These are phyloP conservation scores for Apiospora saccharicola DNA, from an alignment of 2,329 filamentous ascomycete genomes.

Conservation along the genomic window DNA sequence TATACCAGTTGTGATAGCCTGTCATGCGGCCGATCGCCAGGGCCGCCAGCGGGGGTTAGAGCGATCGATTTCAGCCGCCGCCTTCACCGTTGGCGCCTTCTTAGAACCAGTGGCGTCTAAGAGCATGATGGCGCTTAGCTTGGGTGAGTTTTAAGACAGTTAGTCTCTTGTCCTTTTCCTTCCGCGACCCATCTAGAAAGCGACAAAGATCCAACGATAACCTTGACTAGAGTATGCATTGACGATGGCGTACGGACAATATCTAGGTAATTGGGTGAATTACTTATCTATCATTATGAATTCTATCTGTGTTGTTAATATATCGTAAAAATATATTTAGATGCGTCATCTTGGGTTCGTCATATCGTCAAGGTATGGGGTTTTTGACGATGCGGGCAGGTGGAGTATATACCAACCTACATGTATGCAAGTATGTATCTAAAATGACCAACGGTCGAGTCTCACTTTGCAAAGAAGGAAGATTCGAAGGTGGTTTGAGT, in stretches of 20 bases:
- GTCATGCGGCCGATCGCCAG: too few relatives aligned
- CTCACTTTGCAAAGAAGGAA: not conserved
- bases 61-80: too few relatives aligned
- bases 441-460: not conserved
- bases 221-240: not conserved
- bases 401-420: not conserved
- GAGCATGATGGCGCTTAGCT: not conserved
- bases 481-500: not conserved
- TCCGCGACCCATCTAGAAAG: not conserved
- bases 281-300: too few relatives aligned
- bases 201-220: not conserved
- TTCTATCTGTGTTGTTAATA: too few relatives aligned
- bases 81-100: not conserved
- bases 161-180: not conserved
- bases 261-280: too few relatives aligned
- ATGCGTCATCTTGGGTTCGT: not conserved
- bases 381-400: not conserved
- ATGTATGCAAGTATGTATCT: too few relatives aligned
- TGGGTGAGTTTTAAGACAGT: not conserved
- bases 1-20: too few relatives aligned
- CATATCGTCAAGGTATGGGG: not conserved
- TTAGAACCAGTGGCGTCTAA: not conserved
- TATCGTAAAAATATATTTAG: too few relatives aligned
- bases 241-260: too few relatives aligned
- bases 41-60: too few relatives aligned